Base-by-base conservation (phyloP, 257 asterid species). In the Penstemon eatonii region DNA sequence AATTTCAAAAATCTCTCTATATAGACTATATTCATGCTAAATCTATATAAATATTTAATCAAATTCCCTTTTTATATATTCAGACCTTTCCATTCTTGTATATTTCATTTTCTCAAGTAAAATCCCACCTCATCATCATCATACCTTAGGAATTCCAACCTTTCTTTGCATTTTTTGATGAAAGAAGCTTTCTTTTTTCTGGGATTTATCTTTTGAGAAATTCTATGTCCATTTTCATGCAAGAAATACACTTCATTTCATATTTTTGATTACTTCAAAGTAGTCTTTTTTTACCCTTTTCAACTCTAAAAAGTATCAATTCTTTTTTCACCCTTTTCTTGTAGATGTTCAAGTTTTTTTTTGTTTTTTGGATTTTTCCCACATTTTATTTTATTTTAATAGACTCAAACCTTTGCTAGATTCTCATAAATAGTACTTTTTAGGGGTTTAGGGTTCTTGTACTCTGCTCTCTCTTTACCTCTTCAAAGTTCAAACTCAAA, bases 401-500 rank as follows among this genome's bases (percentile, higher is more conserved):
- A 47, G 52, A 63, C 63, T 42, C 63, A 71, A 49, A 52, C 19
- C 33, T 56, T 65, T 71, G 70, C 56, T 79, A 65, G 12, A 8
- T 63, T 25, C 33, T 52, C 56, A 53, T 70, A 67, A 41, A 13
- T 47, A 42, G 70, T 42, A 62, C 67, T 72, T 74, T 76, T 3
- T 60, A 70, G 87, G 33, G 87, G 91, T 82, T 82, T 84, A 82
- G 83, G 89, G 78, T 74, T 75, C 62, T 82, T 66, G 64, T 63
- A 15, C 46, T 45, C 12, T 66, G 18, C 57, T 11, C 41, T 13
- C 6, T 45, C 33, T 7, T 45, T 42, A 59, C 63, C 53, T 43
- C 9, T n/a, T n/a, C n/a, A n/a, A n/a, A n/a, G n/a, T 62, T 71
- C 73, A 57, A 45, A 60, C 57, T 63, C 65, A 41, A 60, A 59